Evolutionary conservation across 1,139 yeast genomes (phyloP).

Genomic region (Torulaspora globosa): DNA sequence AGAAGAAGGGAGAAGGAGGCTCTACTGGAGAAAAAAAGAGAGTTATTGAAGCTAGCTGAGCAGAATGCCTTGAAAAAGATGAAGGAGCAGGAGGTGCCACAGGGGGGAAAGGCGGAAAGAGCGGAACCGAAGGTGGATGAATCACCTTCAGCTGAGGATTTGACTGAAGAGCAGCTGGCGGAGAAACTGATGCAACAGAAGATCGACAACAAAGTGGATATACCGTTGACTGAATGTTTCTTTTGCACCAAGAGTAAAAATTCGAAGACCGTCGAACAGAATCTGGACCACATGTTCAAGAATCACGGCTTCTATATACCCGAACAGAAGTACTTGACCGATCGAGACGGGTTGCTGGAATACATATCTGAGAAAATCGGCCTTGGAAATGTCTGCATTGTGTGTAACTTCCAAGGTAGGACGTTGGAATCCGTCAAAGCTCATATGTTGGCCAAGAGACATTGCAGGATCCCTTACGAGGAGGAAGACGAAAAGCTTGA

Average conservation of each 20-base stretch:
- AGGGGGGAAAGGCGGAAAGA: conserved; percentile 9
- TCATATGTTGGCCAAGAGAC: conserved; percentile 86
- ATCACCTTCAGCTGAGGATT: conserved; percentile 15
- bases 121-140: conserved; percentile 25
- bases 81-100: conserved; percentile 22
- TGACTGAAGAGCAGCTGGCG: conserved; percentile 46
- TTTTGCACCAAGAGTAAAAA: conserved; percentile 58
- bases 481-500: conserved; percentile 79
- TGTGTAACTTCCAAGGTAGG: conserved; percentile 82
- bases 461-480: conserved; percentile 87
- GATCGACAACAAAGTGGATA: conserved; percentile 57
- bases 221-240: conserved; percentile 71
- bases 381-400: conserved; percentile 82
- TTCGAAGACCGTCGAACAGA: conserved; percentile 51
- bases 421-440: conserved; percentile 85
- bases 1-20: conserved; percentile 64
- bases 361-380: conserved; percentile 91
- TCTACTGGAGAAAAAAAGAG: conserved; percentile 56
- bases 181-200: conserved; percentile 55
- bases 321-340: conserved; percentile 64
- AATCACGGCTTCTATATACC: conserved; percentile 84
- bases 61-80: conserved; percentile 45
- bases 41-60: conserved; percentile 57
- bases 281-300: conserved; percentile 69
- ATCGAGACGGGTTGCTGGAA: conserved; percentile 65